Evolutionary conservation across 2,329 filamentous ascomycete genomes (phyloP).

Genomic region (Sclerotiophoma versabilis): DNA sequence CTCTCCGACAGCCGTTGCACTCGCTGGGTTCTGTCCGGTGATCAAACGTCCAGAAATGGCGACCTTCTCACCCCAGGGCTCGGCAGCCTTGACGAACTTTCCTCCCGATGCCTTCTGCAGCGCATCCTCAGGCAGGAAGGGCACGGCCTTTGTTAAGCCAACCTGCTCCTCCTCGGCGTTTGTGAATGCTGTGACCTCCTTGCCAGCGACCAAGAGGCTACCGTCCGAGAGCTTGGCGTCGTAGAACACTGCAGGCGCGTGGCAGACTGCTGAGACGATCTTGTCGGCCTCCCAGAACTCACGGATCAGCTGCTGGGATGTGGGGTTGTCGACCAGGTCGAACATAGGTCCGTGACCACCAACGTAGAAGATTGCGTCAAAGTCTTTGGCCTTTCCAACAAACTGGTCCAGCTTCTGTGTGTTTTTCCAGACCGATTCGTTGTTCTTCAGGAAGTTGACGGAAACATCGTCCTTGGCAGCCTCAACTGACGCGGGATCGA

Average conservation of each 20-base stretch:
- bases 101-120: constrained; percentile 59
- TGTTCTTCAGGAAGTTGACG: constrained; percentile 55
- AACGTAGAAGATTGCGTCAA: constrained; percentile 67
- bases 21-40: constrained; percentile 59
- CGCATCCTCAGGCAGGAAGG: constrained; percentile 68
- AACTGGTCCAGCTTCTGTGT: constrained; percentile 66
- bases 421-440: constrained; percentile 68
- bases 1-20: constrained; percentile 53
- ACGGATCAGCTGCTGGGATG: constrained; percentile 66
- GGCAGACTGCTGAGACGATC: constrained; percentile 72
- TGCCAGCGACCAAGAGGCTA: constrained; percentile 62
- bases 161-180: constrained; percentile 63
- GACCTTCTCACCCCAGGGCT: constrained; percentile 57
- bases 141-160: constrained; percentile 55
- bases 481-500: constrained; percentile 47
- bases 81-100: constrained; percentile 62
- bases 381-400: constrained; percentile 64
- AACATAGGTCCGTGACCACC: constrained; percentile 71
- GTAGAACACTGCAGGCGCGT: constrained; percentile 69
- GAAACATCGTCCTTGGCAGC: constrained; percentile 58
- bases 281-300: constrained; percentile 70
- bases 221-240: constrained; percentile 62
- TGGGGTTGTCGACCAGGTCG: constrained; percentile 65
- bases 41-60: constrained; percentile 52
- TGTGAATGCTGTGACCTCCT: constrained; percentile 66